Base-by-base conservation (phyloP, 495 filamentous ascomycete genomes). In the Aspergillus haitiensis region DNA sequence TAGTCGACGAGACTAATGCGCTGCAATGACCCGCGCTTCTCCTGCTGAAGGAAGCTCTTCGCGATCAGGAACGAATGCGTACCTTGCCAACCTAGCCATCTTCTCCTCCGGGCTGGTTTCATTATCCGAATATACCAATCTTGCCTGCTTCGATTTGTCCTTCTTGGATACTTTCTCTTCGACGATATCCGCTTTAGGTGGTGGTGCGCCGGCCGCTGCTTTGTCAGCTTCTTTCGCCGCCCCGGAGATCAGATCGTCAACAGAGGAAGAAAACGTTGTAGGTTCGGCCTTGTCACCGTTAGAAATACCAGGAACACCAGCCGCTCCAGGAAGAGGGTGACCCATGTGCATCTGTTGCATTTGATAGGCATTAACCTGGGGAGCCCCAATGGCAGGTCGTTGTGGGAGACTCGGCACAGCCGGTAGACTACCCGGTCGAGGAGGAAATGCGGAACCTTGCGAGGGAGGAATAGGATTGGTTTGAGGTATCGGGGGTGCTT, bases 51-150 rank as follows among this genome's bases (percentile, higher is more conserved):
- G 72, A 65, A 72, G 62, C 62, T 76, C 74, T 63, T 67, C 70
- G 21, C 59, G 67, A 64, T 78, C 80, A 70, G 84, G 82, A 75
- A 76, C 75, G 70, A 87, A 90, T 67, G 86, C 85, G 77, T 93
- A 96, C 76, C 84, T 86, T 51, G 89, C 80, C 75, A 95, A 74
- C 63, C 75, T 70, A 32, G 90, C 86, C 90, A 93, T 92, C 74
- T 85, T 91, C 78, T 96, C 91, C 75, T 96, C 91, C 27, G 91
- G 91, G 64, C 89, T 92, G 66, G 84, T 77, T 47, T 89, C 88
- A 46, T 87, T 84, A 69, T 92, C 88, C 44, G 83, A 85, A 74
- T 92, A 94, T 6, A 94, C 77, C 82, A 96, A 83, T 68, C 86
- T 85, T 58, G 81, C 75, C 40, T 72, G 78, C 77, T 90, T 90